A percentile compares a stretch with the other conserved stretches of the same genome.
Conservation (phyloP, 805 yeast genomes). For the Wickerhamiella lipophila region DNA sequence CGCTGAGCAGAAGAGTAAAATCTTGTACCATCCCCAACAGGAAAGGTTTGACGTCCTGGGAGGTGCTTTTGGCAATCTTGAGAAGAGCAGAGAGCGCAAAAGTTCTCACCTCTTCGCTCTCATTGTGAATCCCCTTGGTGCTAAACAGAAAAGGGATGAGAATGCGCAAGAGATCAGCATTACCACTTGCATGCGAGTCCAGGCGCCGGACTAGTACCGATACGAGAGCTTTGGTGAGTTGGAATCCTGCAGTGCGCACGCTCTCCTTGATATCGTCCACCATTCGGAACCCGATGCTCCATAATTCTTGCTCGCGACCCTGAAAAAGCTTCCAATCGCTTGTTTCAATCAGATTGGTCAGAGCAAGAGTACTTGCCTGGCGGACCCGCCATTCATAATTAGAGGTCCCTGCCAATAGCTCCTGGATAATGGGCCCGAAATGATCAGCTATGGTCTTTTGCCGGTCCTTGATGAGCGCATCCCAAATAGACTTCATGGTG, state of each 20-base stretch:
- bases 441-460: slow-evolving; percentile 43
- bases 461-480: slow-evolving; percentile 46
- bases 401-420: slow-evolving; percentile 55
- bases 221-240: slow-evolving; percentile 42
- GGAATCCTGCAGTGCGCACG: slow-evolving; percentile 69
- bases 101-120: slow-evolving; percentile 68
- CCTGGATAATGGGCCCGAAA: slow-evolving; percentile 48
- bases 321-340: slow-evolving; percentile 13
- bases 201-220: slow-evolving; percentile 26
- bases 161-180: slow-evolving; percentile 38
- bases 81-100: slow-evolving; percentile 72
- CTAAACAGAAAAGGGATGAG: slow-evolving; percentile 74
- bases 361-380: slow-evolving; percentile 69
- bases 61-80: slow-evolving; percentile 53
- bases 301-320: slow-evolving; percentile 38
- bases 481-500: slow-evolving; percentile 87
- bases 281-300: slow-evolving; percentile 78
- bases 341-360: slow-evolving; percentile 50
- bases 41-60: slow-evolving; percentile 45
- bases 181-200: slow-evolving; percentile 38
- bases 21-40: slow-evolving; percentile 58
- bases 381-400: slow-evolving; percentile 86
- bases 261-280: slow-evolving; percentile 93
- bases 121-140: slow-evolving; percentile 63
- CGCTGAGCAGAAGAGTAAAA: slow-evolving; percentile 60